These are phyloP conservation scores for Cryptococcus sp. DNA, from an alignment of 1,284 basidiomycete species.

Conservation along the genomic window DNA sequence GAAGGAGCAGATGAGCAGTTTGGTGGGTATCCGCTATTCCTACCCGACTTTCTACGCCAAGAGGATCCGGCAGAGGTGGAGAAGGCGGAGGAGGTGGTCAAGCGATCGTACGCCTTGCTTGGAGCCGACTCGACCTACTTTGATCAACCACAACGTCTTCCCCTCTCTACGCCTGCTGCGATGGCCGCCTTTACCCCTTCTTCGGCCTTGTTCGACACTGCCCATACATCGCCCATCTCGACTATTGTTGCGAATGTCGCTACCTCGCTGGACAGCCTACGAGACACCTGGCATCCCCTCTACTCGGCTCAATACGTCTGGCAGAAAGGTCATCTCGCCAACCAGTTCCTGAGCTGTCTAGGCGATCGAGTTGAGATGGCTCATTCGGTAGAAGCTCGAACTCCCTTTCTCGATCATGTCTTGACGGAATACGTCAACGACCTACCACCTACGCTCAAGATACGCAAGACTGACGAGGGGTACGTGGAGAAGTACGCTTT, in stretches of 20 bases:
- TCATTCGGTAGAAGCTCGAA: constrained; percentile 48
- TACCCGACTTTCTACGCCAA: constrained; percentile 11
- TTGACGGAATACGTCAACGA: constrained; percentile 46
- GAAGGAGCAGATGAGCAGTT: constrained; percentile 49
- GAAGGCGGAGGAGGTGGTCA: neutral
- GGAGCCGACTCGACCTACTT: constrained; percentile 9
- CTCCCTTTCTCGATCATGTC: constrained; percentile 47
- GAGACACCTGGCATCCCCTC: constrained; percentile 27
- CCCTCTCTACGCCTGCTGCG: constrained; percentile 1
- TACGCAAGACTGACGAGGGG: constrained; percentile 14
- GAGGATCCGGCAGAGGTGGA: neutral
- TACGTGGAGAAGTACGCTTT: constrained; percentile 48
- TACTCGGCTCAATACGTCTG: constrained; percentile 31
- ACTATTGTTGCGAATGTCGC: constrained; percentile 44
- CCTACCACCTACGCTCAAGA: constrained; percentile 32
- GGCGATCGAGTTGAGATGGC: constrained; percentile 49
- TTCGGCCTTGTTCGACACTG: constrained; percentile 1
- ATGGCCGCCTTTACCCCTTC: constrained; percentile 5
- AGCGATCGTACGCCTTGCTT: constrained; percentile 9
- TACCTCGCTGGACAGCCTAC: constrained; percentile 24
- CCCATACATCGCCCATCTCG: constrained; percentile 18
- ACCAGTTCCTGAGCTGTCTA: constrained; percentile 45
- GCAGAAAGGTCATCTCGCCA: constrained; percentile 46
- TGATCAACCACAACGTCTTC: neutral
- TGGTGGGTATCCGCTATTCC: constrained; percentile 31